Base-by-base conservation (phyloP, 495 filamentous ascomycete species). In the Apodospora peruviana region DNA sequence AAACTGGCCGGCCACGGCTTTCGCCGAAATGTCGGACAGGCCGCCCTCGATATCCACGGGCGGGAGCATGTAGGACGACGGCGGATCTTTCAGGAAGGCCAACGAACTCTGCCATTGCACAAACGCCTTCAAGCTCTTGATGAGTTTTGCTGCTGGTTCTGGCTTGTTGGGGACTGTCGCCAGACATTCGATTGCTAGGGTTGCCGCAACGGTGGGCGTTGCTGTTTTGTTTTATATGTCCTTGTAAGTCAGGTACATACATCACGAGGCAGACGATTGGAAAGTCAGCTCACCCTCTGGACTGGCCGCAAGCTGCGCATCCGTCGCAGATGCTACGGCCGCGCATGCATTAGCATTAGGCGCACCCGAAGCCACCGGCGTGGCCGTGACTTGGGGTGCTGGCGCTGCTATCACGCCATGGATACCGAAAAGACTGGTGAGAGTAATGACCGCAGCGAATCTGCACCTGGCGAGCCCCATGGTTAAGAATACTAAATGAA, bases 1-100 rank as follows among this genome's bases (percentile, higher is more conserved):
- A 48, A 68, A 80, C 11, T 44, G 52, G 8, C 62, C 65, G n/a
- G 43, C 42, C 11, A 43, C 39, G 12, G 52, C 57, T 5, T 45
- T 65, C 5, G 43, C 43, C 8, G 50, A 36, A 44, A 76, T 70
- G 5, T 53, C 48, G 45, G 71, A 64, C 4, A 75, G 54, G 2
- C 58, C 60, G n/a, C 52, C 67, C 10, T 65, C 34, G 40, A 77
- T 58, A 42, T 77, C 74, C 8, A 69, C 59, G 3, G 64, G 38
- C 1, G 67, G 60, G 24, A 66, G 59, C 38, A 47, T 41, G 40
- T 74, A 77, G 12, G 53, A 55, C 46, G 51, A 16, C 2, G 74
- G 74, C 7, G 72, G 74, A 18, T 66, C 51, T 47, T 70, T 72
- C 36, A 76, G 60, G 49, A 68, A 74, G 27, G 69, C 58, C 3